Conservation (phyloP, 345 rosid genomes). For the Pseudoturritis turrita region DNA sequence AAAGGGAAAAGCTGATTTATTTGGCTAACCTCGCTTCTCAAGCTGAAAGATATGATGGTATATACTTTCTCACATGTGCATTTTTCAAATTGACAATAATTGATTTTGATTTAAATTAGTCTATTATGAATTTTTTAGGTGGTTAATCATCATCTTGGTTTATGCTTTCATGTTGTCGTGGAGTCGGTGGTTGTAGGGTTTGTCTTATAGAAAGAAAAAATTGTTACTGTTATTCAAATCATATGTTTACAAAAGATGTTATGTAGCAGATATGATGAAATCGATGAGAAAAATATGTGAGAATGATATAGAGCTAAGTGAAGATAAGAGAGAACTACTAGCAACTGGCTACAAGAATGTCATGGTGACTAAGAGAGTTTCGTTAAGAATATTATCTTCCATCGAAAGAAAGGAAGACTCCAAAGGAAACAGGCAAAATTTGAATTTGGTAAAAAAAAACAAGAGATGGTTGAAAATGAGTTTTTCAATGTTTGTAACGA, state of each 20-base stretch:
- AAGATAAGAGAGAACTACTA: background rate
- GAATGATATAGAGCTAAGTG: conserved; percentile 6
- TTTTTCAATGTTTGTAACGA: background rate
- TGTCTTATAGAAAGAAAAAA: background rate
- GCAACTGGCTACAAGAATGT: background rate
- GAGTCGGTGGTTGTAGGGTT: background rate
- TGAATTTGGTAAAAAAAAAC: background rate
- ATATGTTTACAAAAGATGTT: background rate
- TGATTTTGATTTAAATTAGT: background rate
- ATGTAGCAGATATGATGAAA: conserved; percentile 4
- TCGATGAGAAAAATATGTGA: conserved; percentile 4
- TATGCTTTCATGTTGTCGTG: background rate
- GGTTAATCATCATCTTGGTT: background rate
- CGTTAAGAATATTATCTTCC: background rate
- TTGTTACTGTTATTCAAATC: background rate
- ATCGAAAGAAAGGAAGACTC: background rate
- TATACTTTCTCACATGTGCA: background rate
- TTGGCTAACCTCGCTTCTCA: background rate
- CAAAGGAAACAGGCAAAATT: conserved; percentile 2
- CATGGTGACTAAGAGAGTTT: background rate
- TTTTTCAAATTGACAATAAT: background rate
- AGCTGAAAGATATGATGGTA: conserved; percentile 8
- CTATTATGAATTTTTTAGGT: background rate
- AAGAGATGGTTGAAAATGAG: background rate
- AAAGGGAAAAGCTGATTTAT: background rate